A percentile compares a stretch with the other conserved stretches of the same genome.
These are phyloP conservation scores for Trichomonas tenax DNA, from an alignment of 208 protist genomes.

Conservation along the genomic window DNA sequence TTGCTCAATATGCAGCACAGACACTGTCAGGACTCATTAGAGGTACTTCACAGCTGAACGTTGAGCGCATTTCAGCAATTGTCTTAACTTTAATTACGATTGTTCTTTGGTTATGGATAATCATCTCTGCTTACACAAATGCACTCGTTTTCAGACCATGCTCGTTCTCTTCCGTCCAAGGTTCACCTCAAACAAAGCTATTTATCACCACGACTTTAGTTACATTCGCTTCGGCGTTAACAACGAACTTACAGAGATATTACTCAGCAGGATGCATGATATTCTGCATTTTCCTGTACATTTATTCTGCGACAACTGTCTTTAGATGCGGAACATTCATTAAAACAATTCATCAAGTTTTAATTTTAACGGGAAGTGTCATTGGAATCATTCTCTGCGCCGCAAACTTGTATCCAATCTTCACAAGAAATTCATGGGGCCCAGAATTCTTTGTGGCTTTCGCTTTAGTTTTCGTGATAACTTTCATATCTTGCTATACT, in stretches of 20 bases:
- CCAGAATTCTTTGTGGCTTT: not conserved
- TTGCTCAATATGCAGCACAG: not conserved
- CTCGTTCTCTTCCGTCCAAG: not conserved
- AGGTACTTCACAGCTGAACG: not conserved
- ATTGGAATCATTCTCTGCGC: not conserved
- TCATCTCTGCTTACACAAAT: not conserved
- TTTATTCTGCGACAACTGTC: not conserved
- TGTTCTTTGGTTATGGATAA: not conserved
- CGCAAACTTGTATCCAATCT: not conserved
- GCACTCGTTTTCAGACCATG: not conserved
- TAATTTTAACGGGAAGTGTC: not conserved
- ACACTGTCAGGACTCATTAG: not conserved
- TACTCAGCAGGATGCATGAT: not conserved
- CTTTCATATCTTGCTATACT: not conserved
- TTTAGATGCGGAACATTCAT: not conserved
- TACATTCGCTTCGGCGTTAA: not conserved
- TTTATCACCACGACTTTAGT: not conserved
- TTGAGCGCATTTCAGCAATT: not conserved
- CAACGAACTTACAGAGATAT: not conserved
- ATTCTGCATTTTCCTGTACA: not conserved
- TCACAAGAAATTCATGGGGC: not conserved
- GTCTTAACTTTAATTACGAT: not conserved
- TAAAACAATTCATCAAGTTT: not conserved
- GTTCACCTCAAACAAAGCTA: not conserved
- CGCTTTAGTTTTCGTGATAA: not conserved